phyloP scores from a whole-genome alignment of 345 rosid genomes.

The Excoecaria cochinchinensis region DNA sequence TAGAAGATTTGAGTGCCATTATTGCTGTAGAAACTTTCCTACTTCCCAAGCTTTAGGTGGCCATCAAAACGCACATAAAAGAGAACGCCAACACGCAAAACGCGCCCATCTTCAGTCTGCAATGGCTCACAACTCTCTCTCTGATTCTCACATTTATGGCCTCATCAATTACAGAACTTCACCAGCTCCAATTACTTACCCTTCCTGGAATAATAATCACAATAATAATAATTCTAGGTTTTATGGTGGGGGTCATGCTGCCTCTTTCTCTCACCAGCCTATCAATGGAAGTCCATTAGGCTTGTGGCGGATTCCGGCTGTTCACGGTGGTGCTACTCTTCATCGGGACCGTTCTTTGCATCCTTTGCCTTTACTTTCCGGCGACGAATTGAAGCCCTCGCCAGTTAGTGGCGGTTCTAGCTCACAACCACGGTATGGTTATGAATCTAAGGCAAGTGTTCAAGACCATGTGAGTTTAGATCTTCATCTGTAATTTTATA shows the following conservation, averaged over 20 bases:
- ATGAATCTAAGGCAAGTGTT: conserved; percentile 47
- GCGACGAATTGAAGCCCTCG: conserved; percentile 39
- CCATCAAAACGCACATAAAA: conserved; percentile 98
- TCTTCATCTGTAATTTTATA: conserved; percentile 69
- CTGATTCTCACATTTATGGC: conserved; percentile 55
- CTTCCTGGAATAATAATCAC: conserved; percentile 47
- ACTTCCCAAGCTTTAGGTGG: conserved; percentile 99
- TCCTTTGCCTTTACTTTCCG: conserved; percentile 42
- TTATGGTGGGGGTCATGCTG: conserved; percentile 37
- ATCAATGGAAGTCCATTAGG: conserved; percentile 73
- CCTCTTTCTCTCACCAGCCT: conserved; percentile 44
- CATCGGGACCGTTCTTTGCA: conserved; percentile 41
- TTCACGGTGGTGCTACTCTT: conserved; percentile 30
- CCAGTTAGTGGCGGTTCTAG: conserved; percentile 29
- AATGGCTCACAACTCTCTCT: conserved; percentile 53
- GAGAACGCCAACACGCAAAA: conserved; percentile 94
- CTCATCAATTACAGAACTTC: conserved; percentile 50
- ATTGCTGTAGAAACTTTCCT: conserved; percentile 92
- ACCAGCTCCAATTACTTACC: conserved; percentile 39
- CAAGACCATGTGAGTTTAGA: conserved; percentile 95
- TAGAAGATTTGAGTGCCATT: conserved; percentile 89
- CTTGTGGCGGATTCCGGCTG: conserved; percentile 72
- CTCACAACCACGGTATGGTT: conserved; percentile 45
- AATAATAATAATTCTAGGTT: conserved; percentile 38
- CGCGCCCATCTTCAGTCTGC: conserved; percentile 75